A percentile compares a stretch with the other conserved stretches of the same genome.
phyloP scores from a whole-genome alignment of 768 basidiomycete genomes.

The Lactifluus echinatus region DNA sequence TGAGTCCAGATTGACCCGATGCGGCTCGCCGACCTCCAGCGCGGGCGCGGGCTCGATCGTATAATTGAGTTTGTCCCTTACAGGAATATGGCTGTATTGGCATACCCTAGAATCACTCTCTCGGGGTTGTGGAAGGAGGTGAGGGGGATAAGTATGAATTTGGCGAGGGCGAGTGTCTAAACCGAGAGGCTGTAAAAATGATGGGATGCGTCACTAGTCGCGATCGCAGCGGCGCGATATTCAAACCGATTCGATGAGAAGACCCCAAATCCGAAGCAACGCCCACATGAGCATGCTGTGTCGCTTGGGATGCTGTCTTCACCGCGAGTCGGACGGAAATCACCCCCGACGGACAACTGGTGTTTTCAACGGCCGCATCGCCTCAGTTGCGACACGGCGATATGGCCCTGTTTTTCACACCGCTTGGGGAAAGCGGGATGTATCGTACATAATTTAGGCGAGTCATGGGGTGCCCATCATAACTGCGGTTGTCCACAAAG shows the following conservation, averaged over 20 bases:
- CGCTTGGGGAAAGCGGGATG: neutral
- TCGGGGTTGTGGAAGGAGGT: neutral
- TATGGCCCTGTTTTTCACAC: neutral
- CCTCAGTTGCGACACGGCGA: neutral
- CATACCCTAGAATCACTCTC: neutral
- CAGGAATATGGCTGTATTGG: no score
- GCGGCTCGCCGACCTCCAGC: no score
- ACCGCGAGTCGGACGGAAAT: neutral
- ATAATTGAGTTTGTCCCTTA: no score
- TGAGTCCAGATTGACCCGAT: neutral
- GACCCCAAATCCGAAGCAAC: neutral
- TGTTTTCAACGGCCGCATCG: neutral
- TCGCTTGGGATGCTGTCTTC: neutral
- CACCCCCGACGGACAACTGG: no score
- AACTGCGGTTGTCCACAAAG: neutral
- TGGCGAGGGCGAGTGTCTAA: neutral
- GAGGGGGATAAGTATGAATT: neutral
- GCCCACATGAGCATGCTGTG: neutral
- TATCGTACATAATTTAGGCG: constrained; percentile 8
- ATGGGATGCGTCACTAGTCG: neutral
- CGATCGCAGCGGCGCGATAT: neutral
- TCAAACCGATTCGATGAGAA: neutral
- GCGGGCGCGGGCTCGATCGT: no score
- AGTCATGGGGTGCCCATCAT: neutral
- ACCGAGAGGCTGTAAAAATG: no score